phyloP scores from a whole-genome alignment of 1,284 basidiomycete genomes.

The Austroboletus sp. region DNA sequence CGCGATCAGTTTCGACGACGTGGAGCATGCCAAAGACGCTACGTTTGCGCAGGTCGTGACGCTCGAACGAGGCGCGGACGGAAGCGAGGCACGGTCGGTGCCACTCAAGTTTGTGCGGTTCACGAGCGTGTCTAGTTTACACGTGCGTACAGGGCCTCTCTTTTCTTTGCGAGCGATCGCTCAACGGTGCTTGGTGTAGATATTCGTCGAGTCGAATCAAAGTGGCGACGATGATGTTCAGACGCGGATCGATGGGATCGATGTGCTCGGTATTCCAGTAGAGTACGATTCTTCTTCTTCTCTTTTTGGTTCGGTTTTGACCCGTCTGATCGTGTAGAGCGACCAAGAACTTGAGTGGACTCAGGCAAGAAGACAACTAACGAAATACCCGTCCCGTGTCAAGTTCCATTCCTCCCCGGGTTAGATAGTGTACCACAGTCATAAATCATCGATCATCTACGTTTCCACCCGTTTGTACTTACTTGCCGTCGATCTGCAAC shows the following conservation, averaged over 20 bases:
- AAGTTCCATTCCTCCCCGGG: background rate
- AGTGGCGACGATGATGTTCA: conserved; percentile 53
- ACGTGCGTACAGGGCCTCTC: conserved; percentile 51
- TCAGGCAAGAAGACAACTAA: conserved; percentile 45
- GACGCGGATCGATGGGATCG: conserved; percentile 72
- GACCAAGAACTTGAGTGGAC: conserved; percentile 51
- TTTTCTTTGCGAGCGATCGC: background rate
- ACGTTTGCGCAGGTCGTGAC: conserved; percentile 52
- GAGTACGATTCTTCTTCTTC: conserved; percentile 40
- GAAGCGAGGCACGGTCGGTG: conserved; percentile 53
- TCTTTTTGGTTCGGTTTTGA: background rate
- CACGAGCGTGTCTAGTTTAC: conserved; percentile 67
- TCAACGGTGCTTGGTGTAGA: conserved; percentile 36
- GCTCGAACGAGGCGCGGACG: conserved; percentile 42
- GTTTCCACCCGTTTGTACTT: conserved; percentile 1
- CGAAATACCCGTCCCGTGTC: background rate
- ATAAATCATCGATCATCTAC: conserved; percentile 10
- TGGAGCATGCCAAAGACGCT: conserved; percentile 46
- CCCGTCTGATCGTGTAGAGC: conserved; percentile 34
- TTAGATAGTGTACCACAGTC: background rate
- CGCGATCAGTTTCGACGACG: conserved; percentile 62
- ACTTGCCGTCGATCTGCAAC: conserved; percentile 64
- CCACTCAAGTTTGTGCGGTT: conserved; percentile 70
- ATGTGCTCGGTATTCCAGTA: conserved; percentile 62
- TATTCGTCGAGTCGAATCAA: conserved; percentile 74